Percentiles rank a stretch among this genome's conserved stretches.
Evolutionary conservation across 2,329 filamentous ascomycete species (phyloP).

Genomic region (Neophaeococcomyces aloes): DNA sequence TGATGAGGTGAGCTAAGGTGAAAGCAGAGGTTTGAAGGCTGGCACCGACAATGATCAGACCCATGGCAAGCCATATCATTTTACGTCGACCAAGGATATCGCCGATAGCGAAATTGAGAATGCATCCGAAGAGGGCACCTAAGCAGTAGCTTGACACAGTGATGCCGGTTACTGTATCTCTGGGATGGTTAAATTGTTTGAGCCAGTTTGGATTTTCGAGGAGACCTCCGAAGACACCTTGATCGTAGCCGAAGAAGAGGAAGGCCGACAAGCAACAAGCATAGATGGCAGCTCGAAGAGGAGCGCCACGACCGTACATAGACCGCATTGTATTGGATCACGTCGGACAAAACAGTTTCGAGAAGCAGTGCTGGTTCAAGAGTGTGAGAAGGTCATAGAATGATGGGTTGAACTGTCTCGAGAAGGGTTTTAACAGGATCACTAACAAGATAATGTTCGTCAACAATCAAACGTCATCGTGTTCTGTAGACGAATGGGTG

Average conservation of each 20-base stretch:
- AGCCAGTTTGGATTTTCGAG: slow-evolving; percentile 25
- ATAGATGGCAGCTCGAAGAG: background rate
- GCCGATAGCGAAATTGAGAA: slow-evolving; percentile 26
- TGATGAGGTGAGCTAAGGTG: slow-evolving; percentile 26
- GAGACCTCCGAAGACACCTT: slow-evolving; percentile 30
- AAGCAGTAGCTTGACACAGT: slow-evolving; percentile 22
- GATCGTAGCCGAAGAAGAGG: slow-evolving; percentile 28
- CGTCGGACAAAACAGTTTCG: too few species aligned
- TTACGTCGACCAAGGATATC: slow-evolving; percentile 26
- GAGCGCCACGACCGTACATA: too few species aligned
- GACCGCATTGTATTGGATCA: too few species aligned
- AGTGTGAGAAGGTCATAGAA: too few species aligned
- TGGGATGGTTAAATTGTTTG: slow-evolving; percentile 18
- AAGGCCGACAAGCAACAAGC: slow-evolving; percentile 19
- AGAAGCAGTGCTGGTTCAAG: too few species aligned
- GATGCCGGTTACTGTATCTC: slow-evolving; percentile 18
- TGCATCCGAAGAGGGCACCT: slow-evolving; percentile 23
- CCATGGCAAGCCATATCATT: slow-evolving; percentile 29
- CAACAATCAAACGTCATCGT: too few species aligned
- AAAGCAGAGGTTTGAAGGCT: slow-evolving; percentile 28
- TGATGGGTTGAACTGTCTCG: too few species aligned
- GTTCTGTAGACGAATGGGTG: too few species aligned
- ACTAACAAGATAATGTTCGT: too few species aligned
- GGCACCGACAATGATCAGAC: slow-evolving; percentile 23
- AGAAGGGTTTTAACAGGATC: too few species aligned